A percentile compares a stretch with the other conserved stretches of the same genome.
phyloP scores from a whole-genome alignment of 495 filamentous ascomycete genomes.

The Podospora didyma region DNA sequence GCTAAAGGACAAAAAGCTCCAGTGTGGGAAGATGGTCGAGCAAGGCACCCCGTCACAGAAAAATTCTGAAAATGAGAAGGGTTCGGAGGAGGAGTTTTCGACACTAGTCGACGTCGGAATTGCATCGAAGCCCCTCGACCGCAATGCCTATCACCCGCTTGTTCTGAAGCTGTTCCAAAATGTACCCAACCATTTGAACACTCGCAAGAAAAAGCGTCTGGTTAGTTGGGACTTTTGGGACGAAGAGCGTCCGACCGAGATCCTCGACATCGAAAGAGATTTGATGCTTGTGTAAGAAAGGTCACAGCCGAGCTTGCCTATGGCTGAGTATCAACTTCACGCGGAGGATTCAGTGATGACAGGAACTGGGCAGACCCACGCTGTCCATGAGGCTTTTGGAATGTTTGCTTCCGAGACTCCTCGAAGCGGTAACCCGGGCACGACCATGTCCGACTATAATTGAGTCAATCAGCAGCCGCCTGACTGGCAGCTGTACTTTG shows the following conservation, averaged over 20 bases:
- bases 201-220: background rate
- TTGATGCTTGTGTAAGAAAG: too few relatives aligned
- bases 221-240: background rate
- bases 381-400: background rate
- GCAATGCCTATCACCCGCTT: background rate
- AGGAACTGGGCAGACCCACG: background rate
- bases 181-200: conserved; percentile 3
- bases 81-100: background rate
- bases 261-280: background rate
- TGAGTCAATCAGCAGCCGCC: too few relatives aligned
- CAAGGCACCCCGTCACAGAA: too few relatives aligned
- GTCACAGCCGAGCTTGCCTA: background rate
- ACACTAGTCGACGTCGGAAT: conserved; percentile 5
- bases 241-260: background rate
- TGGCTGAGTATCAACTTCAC: background rate
- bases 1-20: too few relatives aligned
- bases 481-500: too few relatives aligned
- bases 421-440: too few relatives aligned
- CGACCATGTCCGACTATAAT: too few relatives aligned
- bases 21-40: background rate
- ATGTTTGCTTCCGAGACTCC: too few relatives aligned
- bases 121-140: conserved; percentile 11
- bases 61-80: too few relatives aligned
- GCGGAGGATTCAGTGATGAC: background rate
- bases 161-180: conserved; percentile 5